Base-by-base conservation (phyloP, 2,329 filamentous ascomycete species). In the Hortaea werneckii region DNA sequence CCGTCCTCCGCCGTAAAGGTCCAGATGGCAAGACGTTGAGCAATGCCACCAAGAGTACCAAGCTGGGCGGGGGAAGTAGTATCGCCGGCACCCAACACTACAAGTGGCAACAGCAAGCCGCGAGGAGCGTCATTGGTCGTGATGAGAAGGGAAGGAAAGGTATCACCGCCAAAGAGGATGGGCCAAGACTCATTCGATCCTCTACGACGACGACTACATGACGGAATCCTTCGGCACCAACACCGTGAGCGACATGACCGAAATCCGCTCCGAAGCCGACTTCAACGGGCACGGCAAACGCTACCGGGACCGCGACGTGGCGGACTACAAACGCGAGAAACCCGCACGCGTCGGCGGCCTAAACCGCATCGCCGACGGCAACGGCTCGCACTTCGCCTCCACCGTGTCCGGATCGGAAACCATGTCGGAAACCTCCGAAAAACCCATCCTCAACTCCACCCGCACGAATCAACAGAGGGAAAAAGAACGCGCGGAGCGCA, bases 11-110 rank as follows among this genome's bases (percentile, higher is more conserved):
- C 37, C 84, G 89, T 44, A 88, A 84, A 59, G 89, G 88, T 0
- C 87, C 89, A 5, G 89, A 95, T 67, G 90, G 90, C 37, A 89
- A 84, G 39, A 81, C 90, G 1, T 73, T 95, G 4, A 85, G 80
- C 45, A 86, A 87, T 45, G 89, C 85, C 0, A 95, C 88, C 1
- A 79, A 80, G 58, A 83, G 80, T 57, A 95, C 89, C 1, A 76
- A 84, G 52, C 76, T 95, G 0, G 90, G 90, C n/a, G 32, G 32
- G 8, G 87, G 87, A 39, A 90, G 85, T 66, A 68, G 83, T 4
- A 79, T 92, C 10, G 69, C 65, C 7, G 83, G 61, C 82, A 90
- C 52, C 73, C 85, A 46, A 77, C 77, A 55, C 75, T 71, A 59
- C 60, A 66, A 42, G 58, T 70, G 50, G 66, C 68, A 57, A 42